These are phyloP conservation scores for Byssochlamys sp. DNA, from an alignment of 2,329 filamentous ascomycete genomes.

Conservation along the genomic window DNA sequence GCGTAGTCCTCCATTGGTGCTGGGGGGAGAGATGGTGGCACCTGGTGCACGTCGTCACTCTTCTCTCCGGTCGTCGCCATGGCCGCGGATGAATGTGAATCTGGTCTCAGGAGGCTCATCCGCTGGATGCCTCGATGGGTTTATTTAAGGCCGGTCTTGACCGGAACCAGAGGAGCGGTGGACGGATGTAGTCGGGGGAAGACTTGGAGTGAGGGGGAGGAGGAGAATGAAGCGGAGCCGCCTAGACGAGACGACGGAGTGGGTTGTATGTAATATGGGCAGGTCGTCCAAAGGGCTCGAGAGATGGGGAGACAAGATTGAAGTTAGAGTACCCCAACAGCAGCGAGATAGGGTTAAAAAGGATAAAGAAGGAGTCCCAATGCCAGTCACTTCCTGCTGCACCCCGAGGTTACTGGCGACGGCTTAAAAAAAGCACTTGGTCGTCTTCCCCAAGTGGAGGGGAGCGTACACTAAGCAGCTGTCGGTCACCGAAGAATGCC, in stretches of 20 bases:
- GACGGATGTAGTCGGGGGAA: background rate
- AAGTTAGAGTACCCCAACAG: background rate
- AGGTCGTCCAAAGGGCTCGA: background rate
- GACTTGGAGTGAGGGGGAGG: background rate
- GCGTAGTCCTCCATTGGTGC: constrained; percentile 31
- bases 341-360: background rate
- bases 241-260: background rate
- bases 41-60: constrained; percentile 20
- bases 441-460: background rate
- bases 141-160: background rate
- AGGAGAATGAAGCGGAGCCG: background rate
- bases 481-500: background rate
- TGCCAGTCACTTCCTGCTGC: background rate
- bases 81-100: constrained; percentile 14
- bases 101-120: background rate
- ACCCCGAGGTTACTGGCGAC: background rate
- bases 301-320: background rate
- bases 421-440: background rate
- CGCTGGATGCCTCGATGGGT: background rate
- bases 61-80: constrained; percentile 17
- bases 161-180: background rate
- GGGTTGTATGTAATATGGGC: background rate
- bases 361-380: background rate
- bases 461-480: background rate
- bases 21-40: constrained; percentile 14